phyloP scores from a whole-genome alignment of 257 asterid species.

The Solanum arcanum region DNA sequence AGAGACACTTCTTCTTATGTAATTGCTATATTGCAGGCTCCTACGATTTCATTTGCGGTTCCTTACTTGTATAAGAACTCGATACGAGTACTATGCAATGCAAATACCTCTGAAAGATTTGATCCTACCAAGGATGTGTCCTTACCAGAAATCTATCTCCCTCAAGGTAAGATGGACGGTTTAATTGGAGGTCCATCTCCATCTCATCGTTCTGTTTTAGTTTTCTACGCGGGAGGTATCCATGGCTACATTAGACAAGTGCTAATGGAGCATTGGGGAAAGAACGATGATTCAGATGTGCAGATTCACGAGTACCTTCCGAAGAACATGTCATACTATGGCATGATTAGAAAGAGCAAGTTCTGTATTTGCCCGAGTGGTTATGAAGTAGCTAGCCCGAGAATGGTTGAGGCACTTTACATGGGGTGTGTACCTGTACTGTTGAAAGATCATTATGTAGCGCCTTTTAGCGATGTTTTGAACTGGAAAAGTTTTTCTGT shows the following conservation, averaged over 20 bases:
- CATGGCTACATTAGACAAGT: conserved; percentile 42
- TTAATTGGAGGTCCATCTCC: conserved; percentile 42
- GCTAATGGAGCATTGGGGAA: conserved; percentile 44
- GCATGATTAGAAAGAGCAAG: conserved; percentile 45
- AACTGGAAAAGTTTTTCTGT: conserved; percentile 40
- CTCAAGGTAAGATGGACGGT: conserved; percentile 38
- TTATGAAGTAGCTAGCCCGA: conserved; percentile 56
- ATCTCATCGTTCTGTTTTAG: conserved; percentile 26
- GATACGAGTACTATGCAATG: conserved; percentile 45
- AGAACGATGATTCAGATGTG: conserved; percentile 21
- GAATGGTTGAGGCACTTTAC: conserved; percentile 57
- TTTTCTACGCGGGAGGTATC: conserved; percentile 46
- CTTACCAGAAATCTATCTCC: conserved; percentile 49
- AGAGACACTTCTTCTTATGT: neutral
- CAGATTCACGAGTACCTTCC: conserved; percentile 40
- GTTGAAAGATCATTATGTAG: conserved; percentile 39
- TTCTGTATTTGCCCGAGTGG: conserved; percentile 56
- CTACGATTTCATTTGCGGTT: conserved; percentile 22
- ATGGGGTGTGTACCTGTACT: conserved; percentile 53
- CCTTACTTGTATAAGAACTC: conserved; percentile 31
- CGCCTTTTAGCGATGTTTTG: conserved; percentile 40
- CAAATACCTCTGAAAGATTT: conserved; percentile 51
- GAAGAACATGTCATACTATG: conserved; percentile 25
- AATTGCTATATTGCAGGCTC: conserved; percentile 22
- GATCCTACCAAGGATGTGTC: conserved; percentile 39